Evolutionary conservation across 108 stramenopile species (phyloP).

Genomic region (Nitzschia putrida): DNA sequence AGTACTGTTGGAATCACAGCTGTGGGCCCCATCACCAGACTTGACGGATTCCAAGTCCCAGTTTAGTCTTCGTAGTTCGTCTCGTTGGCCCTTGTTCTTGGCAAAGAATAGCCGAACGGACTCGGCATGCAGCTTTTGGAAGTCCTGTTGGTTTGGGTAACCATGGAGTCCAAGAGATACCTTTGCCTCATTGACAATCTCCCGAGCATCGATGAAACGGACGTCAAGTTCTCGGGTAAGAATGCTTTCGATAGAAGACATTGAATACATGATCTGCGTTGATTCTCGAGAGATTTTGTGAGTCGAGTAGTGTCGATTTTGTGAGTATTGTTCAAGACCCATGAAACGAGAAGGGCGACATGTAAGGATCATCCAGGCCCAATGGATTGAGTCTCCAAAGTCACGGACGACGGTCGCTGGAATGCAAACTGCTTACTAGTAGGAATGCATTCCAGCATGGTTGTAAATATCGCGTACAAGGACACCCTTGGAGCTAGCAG

Average conservation of each 20-base stretch:
- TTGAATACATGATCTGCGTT: not conserved
- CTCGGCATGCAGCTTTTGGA: not conserved
- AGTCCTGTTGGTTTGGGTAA: not conserved
- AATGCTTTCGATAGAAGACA: not conserved
- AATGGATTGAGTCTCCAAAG: too few species aligned
- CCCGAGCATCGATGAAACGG: slow-evolving; percentile 14
- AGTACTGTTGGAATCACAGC: too few species aligned
- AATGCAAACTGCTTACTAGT: too few species aligned
- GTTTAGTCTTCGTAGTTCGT: not conserved
- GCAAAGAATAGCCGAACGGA: not conserved
- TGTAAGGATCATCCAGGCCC: too few species aligned
- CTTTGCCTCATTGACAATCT: not conserved
- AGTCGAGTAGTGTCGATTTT: too few species aligned
- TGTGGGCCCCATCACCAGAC: not conserved
- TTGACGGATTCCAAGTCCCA: slow-evolving; percentile 3
- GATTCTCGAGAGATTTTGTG: too few species aligned
- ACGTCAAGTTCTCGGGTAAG: slow-evolving; percentile 9
- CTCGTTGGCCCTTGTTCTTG: not conserved
- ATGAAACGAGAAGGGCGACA: too few species aligned
- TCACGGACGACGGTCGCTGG: too few species aligned
- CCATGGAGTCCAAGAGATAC: not conserved
- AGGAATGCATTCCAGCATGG: too few species aligned
- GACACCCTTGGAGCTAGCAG: too few species aligned
- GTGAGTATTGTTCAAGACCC: too few species aligned
- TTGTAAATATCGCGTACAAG: too few species aligned